phyloP scores from a whole-genome alignment of 306 rosid species.

The Styphnolobium japonicum region DNA sequence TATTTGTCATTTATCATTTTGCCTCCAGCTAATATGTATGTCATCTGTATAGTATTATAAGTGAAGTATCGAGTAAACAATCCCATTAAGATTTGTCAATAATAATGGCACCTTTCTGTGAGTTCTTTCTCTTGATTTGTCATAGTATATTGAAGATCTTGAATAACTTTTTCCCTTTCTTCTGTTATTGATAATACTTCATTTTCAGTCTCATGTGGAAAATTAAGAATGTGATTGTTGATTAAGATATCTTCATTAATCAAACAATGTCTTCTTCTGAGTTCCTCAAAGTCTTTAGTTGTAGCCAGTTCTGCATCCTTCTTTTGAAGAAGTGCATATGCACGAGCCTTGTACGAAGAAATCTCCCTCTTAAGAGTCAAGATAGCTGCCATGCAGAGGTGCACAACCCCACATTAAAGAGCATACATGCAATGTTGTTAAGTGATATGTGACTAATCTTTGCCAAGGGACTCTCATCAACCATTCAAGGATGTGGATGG shows the following conservation, averaged over 20 bases:
- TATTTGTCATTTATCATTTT: background rate
- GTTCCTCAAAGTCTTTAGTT: no score
- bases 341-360: slow-evolving; percentile 70
- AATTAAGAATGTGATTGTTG: no score
- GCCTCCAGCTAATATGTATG: background rate
- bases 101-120: slow-evolving; percentile 45
- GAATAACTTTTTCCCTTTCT: slow-evolving; percentile 54
- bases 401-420: no score
- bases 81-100: no score
- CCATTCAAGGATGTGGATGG: no score
- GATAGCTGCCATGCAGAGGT: slow-evolving; percentile 29
- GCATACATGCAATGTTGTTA: no score
- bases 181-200: slow-evolving; percentile 44
- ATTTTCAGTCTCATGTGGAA: slow-evolving; percentile 58
- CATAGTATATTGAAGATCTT: slow-evolving; percentile 53
- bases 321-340: slow-evolving; percentile 75
- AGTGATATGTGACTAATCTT: no score
- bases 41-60: background rate
- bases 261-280: no score
- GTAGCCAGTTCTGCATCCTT: no score
- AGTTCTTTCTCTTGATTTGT: slow-evolving; percentile 53
- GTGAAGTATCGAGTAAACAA: background rate
- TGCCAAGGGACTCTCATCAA: no score
- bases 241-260: no score
- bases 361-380: slow-evolving; percentile 64